A percentile compares a stretch with the other conserved stretches of the same genome.
phyloP scores from a whole-genome alignment of 2,329 filamentous ascomycete genomes.

The Cladorrhinum sp. region DNA sequence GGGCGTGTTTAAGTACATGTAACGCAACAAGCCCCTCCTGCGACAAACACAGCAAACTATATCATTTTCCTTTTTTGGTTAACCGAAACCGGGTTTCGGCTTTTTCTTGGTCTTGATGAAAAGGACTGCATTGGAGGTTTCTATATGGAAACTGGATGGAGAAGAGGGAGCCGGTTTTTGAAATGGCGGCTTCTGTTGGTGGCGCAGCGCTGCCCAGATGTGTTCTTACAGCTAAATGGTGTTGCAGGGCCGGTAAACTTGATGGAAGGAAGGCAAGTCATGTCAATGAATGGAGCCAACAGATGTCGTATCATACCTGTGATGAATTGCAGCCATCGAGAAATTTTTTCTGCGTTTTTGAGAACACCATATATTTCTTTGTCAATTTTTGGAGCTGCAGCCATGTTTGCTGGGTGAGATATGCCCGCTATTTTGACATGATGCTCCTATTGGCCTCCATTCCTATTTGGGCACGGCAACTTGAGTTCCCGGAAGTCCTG shows the following conservation, averaged over 20 bases:
- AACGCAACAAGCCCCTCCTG: conserved; percentile 4
- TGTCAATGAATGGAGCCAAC: background rate
- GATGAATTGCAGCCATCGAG: background rate
- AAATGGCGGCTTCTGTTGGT: background rate
- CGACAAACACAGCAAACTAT: conserved; percentile 12
- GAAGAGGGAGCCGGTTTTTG: background rate
- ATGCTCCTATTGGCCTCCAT: background rate
- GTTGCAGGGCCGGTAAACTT: conserved; percentile 10
- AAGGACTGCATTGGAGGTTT: background rate
- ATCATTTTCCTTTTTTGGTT: conserved; percentile 13
- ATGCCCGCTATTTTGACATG: background rate
- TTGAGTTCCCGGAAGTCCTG: background rate
- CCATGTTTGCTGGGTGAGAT: background rate
- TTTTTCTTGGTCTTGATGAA: conserved; percentile 14
- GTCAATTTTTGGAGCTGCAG: background rate
- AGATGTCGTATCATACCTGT: background rate
- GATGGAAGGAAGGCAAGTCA: background rate
- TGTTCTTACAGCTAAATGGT: conserved; percentile 16
- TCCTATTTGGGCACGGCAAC: background rate
- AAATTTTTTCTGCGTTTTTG: background rate
- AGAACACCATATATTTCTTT: background rate
- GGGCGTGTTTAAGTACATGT: conserved; percentile 9
- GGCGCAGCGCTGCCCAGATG: background rate
- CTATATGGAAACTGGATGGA: background rate
- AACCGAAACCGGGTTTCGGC: conserved; percentile 4